phyloP scores from a whole-genome alignment of 805 yeast genomes.

The Metschnikowia santaceciliae region DNA sequence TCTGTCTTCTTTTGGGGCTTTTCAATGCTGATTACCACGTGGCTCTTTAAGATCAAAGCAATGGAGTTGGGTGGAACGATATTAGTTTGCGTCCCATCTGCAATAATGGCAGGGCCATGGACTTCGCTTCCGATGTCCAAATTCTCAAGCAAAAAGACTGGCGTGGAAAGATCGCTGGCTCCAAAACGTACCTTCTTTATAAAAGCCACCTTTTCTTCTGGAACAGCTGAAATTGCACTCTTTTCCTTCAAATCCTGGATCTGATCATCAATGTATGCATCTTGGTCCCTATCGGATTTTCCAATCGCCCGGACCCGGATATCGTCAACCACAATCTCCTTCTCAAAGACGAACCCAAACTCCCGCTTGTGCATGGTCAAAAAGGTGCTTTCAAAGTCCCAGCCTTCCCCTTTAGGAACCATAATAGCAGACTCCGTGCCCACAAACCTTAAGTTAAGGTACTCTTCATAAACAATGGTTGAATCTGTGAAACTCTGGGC shows the following conservation, averaged over 20 bases:
- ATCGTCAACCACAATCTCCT: constrained; percentile 19
- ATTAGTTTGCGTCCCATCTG: constrained; percentile 20
- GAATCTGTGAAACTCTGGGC: constrained; percentile 13
- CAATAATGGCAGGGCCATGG: constrained; percentile 19
- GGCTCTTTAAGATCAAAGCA: constrained; percentile 16
- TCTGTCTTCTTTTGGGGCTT: background rate
- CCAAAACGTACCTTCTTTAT: constrained; percentile 14
- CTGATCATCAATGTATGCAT: constrained; percentile 15
- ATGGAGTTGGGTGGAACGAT: constrained; percentile 15
- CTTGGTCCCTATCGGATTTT: constrained; percentile 6
- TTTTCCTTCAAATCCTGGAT: constrained; percentile 5
- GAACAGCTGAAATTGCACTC: constrained; percentile 1
- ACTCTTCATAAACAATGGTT: constrained; percentile 14
- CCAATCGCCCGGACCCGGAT: constrained; percentile 19
- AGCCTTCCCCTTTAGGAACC: constrained; percentile 13
- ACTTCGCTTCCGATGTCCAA: constrained; percentile 11
- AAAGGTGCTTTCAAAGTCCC: constrained; percentile 15
- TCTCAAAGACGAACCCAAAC: constrained; percentile 18
- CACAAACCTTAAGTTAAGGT: constrained; percentile 16
- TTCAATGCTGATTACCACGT: constrained; percentile 13
- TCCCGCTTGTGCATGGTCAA: constrained; percentile 15
- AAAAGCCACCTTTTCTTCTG: constrained; percentile 3
- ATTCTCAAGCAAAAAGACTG: constrained; percentile 14
- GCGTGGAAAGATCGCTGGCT: constrained; percentile 5
- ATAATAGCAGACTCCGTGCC: constrained; percentile 18